Percentiles rank a stretch among this genome's conserved stretches.
phyloP scores from a whole-genome alignment of 371 early-diverging fungal genomes.

The Mucor piriformis region DNA sequence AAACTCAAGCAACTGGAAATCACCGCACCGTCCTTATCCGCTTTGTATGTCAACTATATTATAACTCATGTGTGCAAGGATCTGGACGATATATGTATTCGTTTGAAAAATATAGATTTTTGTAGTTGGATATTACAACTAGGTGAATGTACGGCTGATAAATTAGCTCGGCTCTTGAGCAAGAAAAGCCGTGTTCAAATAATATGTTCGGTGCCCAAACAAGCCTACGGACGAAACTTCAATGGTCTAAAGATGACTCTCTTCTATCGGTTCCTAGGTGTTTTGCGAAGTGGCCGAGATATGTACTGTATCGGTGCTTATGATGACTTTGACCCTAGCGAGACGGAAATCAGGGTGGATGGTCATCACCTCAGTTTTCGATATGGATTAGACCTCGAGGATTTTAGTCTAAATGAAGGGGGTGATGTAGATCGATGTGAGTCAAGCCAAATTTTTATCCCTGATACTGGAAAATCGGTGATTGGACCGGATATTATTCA shows the following conservation, averaged over 20 bases:
- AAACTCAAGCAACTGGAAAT: neutral
- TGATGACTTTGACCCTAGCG: neutral
- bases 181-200: neutral
- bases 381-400: neutral
- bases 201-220: neutral
- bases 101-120: neutral
- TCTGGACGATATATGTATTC: neutral
- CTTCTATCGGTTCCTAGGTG: neutral
- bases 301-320: neutral
- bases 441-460: neutral
- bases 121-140: neutral
- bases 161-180: neutral
- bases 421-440: neutral
- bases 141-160: neutral
- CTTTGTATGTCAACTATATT: neutral
- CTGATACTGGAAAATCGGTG: neutral
- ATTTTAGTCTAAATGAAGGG: neutral
- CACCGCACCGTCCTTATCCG: neutral
- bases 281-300: neutral
- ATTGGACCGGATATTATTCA: neutral
- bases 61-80: neutral
- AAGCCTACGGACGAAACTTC: neutral
- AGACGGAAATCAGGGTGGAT: neutral
- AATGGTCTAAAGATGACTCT: neutral
- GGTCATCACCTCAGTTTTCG: neutral